Percentiles rank a stretch among this genome's conserved stretches.
Evolutionary conservation across 805 yeast species (phyloP).

Genomic region (Nakazawaea laoshanensis): DNA sequence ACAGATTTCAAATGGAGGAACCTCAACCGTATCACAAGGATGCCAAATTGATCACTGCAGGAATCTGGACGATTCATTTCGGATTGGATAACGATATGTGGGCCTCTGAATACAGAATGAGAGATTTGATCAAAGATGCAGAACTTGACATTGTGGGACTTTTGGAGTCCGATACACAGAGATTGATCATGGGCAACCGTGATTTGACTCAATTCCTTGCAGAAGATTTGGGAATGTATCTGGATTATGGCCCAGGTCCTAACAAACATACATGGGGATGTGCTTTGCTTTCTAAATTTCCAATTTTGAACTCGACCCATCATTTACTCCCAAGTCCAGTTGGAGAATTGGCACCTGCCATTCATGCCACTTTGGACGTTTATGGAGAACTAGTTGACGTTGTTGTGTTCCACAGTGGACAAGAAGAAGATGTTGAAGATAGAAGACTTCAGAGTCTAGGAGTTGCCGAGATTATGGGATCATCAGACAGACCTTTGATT

Average conservation of each 20-base stretch:
- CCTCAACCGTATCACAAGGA: slow-evolving; percentile 64
- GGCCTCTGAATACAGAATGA: slow-evolving; percentile 91
- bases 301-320: slow-evolving; percentile 83
- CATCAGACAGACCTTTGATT: slow-evolving; percentile 74
- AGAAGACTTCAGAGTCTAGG: slow-evolving; percentile 78
- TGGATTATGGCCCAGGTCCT: slow-evolving; percentile 97
- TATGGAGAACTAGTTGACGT: slow-evolving; percentile 85
- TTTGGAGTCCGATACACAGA: slow-evolving; percentile 88
- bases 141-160: slow-evolving; percentile 89
- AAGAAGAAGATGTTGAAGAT: slow-evolving; percentile 95
- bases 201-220: slow-evolving; percentile 89
- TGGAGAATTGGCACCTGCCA: slow-evolving; percentile 97
- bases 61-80: slow-evolving; percentile 97
- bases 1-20: slow-evolving; percentile 48
- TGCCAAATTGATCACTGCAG: slow-evolving; percentile 78
- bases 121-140: slow-evolving; percentile 71
- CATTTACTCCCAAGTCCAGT: slow-evolving; percentile 93
- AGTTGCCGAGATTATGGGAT: slow-evolving; percentile 72
- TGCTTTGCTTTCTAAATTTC: slow-evolving; percentile 86
- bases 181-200: slow-evolving; percentile 91
- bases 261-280: slow-evolving; percentile 98
- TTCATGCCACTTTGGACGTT: slow-evolving; percentile 89
- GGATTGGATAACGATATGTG: slow-evolving; percentile 97
- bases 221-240: slow-evolving; percentile 89
- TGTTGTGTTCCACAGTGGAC: slow-evolving; percentile 96